Conservation (phyloP, 2,329 filamentous ascomycete species). For the Fusarium goolgardi region DNA sequence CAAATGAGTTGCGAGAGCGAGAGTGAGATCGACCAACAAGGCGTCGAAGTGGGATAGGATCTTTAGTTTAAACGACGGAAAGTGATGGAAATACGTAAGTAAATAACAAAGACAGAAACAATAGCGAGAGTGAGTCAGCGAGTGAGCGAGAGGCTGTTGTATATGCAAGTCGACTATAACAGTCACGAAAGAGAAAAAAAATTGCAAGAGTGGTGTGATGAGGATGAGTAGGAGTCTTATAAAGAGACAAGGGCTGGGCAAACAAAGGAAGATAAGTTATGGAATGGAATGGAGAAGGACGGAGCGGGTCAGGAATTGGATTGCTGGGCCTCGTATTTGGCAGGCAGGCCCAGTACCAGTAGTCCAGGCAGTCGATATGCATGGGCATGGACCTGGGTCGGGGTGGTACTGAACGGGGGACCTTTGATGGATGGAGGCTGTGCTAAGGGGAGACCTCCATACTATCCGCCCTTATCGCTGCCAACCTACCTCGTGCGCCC, state of each 20-base stretch:
- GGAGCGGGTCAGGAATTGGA: conserved; percentile 24
- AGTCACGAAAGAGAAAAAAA: conserved; percentile 24
- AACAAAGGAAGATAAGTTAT: conserved; percentile 19
- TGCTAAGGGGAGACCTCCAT: background rate
- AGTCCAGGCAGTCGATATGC: background rate
- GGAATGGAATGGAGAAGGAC: conserved; percentile 27
- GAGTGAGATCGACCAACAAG: conserved; percentile 30
- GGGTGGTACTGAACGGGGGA: conserved; percentile 1
- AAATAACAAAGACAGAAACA: conserved; percentile 8
- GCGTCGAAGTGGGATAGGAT: conserved; percentile 10
- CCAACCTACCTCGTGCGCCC: background rate
- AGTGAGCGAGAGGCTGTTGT: conserved; percentile 1
- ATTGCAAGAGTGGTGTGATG: conserved; percentile 20
- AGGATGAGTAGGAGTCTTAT: conserved; percentile 24
- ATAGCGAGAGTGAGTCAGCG: conserved; percentile 29
- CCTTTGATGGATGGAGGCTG: conserved; percentile 5
- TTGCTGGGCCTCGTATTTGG: conserved; percentile 34
- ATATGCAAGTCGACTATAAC: conserved; percentile 4
- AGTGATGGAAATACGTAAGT: background rate
- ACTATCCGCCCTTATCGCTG: conserved; percentile 1
- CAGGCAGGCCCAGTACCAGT: background rate
- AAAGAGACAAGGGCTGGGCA: conserved; percentile 37
- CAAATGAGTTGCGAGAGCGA: conserved; percentile 34
- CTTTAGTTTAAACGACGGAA: conserved; percentile 23
- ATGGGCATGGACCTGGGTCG: conserved; percentile 3